Evolutionary conservation across 768 basidiomycete genomes (phyloP), one percentile per base, ranked within the genome.

Genomic region (Mycena albidolilacea): DNA sequence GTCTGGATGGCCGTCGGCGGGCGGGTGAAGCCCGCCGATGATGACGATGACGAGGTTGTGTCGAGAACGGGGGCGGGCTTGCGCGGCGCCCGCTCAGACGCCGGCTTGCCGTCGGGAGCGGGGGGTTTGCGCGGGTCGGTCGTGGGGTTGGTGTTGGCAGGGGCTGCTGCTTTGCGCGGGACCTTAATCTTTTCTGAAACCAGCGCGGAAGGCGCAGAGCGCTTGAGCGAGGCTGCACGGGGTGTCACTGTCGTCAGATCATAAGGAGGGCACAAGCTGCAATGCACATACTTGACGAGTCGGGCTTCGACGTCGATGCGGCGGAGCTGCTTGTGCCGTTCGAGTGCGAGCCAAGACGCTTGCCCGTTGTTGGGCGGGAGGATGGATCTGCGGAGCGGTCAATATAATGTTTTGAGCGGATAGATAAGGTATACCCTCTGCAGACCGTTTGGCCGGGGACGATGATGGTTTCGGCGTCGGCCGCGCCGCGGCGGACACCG

Each of bases 291-390:
- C 69, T 7, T 21, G 65, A 21, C n/a, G 57, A 17, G 39, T 2
- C 70, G 3, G 69, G 30, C 23, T 41, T 58, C 30, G 60, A 19
- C 7, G 41, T 70, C 5, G 62, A 23, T 7, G 63, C 10, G 54
- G 14, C 15, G 2, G 69, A 52, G 61, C 39, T 54, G 52, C 52
- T 54, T 21, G 10, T 21, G 52, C 23, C 15, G 41, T 67, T 67
- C 37, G 67, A 72, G 44, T 72, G 71, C 17, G 60, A 63, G 19
- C 67, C 55, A 17, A 72, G 71, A 46, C 66, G 60, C 55, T 64
- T 72, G 43, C 41, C 41, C 41, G 6, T 43, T 43, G 41, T 43
- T 9, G 58, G 0, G 21, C 43, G 43, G 0, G 64, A 52, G 14
- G 58, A 5, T 48, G 64, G 38, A 9, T 37, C 61, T 57, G 41